Conservation (phyloP, 805 yeast genomes). For the Saturnispora saitoi region DNA sequence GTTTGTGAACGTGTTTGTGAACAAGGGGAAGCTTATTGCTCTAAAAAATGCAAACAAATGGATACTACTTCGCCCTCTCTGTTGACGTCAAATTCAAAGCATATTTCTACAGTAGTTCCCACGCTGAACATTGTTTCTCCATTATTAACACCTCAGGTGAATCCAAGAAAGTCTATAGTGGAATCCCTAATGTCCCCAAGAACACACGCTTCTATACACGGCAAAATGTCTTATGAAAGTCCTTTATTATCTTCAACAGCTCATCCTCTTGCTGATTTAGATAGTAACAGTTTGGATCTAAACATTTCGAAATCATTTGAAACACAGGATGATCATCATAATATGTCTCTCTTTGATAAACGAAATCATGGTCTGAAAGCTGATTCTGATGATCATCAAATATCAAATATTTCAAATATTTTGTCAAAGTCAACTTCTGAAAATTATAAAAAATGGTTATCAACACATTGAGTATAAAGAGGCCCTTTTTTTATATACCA, state of each 20-base stretch:
- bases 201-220: conserved; percentile 8
- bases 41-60: conserved; percentile 22
- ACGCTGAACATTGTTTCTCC: conserved; percentile 23
- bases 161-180: conserved; percentile 10
- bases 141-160: conserved; percentile 24
- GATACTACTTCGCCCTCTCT: conserved; percentile 24
- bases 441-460: conserved; percentile 27
- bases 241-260: conserved; percentile 22
- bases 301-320: conserved; percentile 12
- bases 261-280: conserved; percentile 19
- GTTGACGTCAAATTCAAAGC: conserved; percentile 14
- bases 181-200: conserved; percentile 20
- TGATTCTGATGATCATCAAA: conserved; percentile 2
- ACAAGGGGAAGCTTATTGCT: conserved; percentile 28
- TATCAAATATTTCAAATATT: conserved; percentile 24
- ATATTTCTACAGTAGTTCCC: not conserved
- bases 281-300: conserved; percentile 25
- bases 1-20: conserved; percentile 30
- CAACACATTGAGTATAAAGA: conserved; percentile 16
- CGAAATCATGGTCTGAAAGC: not conserved
- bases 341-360: not conserved
- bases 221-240: conserved; percentile 26
- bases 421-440: conserved; percentile 25
- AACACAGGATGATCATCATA: not conserved
- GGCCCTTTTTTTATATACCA: too few species aligned